Evolutionary conservation across 306 rosid genomes (phyloP), one percentile per base, ranked within the genome.

Genomic region (Herpetospermum pedunculosum): DNA sequence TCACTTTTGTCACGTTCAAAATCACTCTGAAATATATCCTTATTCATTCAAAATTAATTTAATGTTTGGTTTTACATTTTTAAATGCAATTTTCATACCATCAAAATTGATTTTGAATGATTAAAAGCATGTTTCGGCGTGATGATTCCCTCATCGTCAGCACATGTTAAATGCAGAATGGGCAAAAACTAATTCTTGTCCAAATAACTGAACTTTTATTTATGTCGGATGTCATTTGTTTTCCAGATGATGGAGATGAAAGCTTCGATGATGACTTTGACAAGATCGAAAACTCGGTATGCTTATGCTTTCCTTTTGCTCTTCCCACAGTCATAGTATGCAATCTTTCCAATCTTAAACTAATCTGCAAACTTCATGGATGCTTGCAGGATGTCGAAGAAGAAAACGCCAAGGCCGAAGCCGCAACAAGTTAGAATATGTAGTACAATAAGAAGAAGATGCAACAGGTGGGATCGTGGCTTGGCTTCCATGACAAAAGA

Each of bases 191-290:
- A 62, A 62, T 35, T 3, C 26, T n/a, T 8, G 67, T 59, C 67
- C 67, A n/a, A n/a, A n/a, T n/a, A n/a, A n/a, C n/a, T n/a, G n/a
- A n/a, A 46, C 77, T 9, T 40, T 2, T 76, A 69, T 21, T 12
- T 48, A 44, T 70, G 65, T 34, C 77, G 75, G 73, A 75, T 23
- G 26, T 25, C 47, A 32, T 46, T 38, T 70, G 32, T 83, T 77
- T 85, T 86, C 63, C 85, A 91, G 99, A 88, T 80, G 99, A 89
- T 77, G 97, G 83, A 14, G 95, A 89, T 71, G 92, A 76, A 34
- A 86, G 89, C 89, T 92, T 95, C 63, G 97, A 82, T 77, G 99
- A 95, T 82, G 97, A 95, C 81, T 95, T 95, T 73, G 99, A 95
- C 88, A 92, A 91, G 92, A 95, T 95, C 75, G 96, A 78, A 52